Conservation (phyloP, 2,329 filamentous ascomycete species). For the Fusarium pilosicola region DNA sequence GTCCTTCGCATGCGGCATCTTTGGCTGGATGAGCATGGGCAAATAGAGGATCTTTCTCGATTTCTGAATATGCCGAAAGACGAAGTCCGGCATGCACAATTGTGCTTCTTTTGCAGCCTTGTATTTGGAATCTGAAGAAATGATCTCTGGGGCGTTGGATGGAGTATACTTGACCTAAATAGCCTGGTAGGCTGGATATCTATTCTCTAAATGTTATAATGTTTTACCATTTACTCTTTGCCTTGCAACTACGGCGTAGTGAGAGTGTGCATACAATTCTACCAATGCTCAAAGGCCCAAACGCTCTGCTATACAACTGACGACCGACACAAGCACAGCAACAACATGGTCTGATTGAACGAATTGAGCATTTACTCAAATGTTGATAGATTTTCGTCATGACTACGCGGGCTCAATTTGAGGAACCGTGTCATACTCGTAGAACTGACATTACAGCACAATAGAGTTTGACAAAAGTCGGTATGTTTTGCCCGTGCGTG, state of each 20-base stretch:
- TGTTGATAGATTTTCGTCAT: neutral
- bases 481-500: neutral
- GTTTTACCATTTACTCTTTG: neutral
- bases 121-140: constrained; percentile 28
- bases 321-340: neutral
- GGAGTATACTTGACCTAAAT: constrained; percentile 34
- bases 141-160: constrained; percentile 39
- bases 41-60: constrained; percentile 27
- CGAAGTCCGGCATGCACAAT: constrained; percentile 10
- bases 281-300: neutral
- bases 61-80: constrained; percentile 24
- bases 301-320: neutral
- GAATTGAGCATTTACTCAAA: neutral
- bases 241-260: neutral
- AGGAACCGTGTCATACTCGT: neutral
- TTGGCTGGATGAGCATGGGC: constrained; percentile 61
- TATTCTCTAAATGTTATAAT: constrained; percentile 20
- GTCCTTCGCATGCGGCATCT: constrained; percentile 52
- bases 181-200: constrained; percentile 37
- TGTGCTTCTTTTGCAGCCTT: constrained; percentile 25
- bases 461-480: neutral
- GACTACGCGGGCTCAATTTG: neutral
- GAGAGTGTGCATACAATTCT: neutral
- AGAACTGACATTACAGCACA: neutral
- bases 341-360: neutral